These are phyloP conservation scores for Vicia faba DNA, from an alignment of 306 rosid genomes.

Conservation along the genomic window DNA sequence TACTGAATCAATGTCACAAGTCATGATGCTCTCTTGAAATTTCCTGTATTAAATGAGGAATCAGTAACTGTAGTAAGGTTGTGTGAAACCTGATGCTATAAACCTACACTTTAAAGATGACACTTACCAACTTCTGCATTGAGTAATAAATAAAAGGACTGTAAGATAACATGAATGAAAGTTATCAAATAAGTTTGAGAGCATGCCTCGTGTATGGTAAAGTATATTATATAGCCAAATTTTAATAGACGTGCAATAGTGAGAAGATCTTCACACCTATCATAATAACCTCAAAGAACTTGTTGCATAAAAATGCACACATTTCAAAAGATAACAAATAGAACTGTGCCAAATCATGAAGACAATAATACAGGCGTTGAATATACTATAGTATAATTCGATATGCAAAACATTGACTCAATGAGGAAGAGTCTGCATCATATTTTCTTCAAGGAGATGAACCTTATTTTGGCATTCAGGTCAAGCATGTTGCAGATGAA, in stretches of 20 bases:
- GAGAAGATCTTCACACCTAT: not conserved
- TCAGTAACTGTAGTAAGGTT: constrained; percentile 3
- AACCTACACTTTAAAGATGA: constrained; percentile 2
- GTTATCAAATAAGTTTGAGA: constrained; percentile 10
- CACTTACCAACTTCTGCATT: constrained; percentile 2
- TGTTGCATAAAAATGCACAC: not conserved
- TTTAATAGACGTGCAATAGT: constrained; percentile 4
- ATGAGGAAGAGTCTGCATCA: not conserved
- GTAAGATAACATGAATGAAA: not conserved
- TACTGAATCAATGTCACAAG: constrained; percentile 35
- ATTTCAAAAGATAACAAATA: constrained; percentile 14
- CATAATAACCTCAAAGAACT: constrained; percentile 17
- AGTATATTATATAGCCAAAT: constrained; percentile 5
- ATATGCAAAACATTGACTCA: not conserved
- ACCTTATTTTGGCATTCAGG: constrained; percentile 71
- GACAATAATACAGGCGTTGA: constrained; percentile 11
- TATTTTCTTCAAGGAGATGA: constrained; percentile 26
- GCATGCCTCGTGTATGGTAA: not conserved
- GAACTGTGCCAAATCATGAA: not conserved
- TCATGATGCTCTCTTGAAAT: constrained; percentile 50
- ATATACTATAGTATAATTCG: not conserved
- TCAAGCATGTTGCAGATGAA: constrained; percentile 57
- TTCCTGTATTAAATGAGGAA: constrained; percentile 53
- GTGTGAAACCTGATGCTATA: not conserved
- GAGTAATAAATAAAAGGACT: not conserved